Conservation (phyloP, 306 rosid species). For the apple (Malus domestica) region ASM211411v1 NC_041798.1:23126501-23127000, state of each 20-base stretch:
- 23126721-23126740: not conserved
- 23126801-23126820: not conserved
- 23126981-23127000: not conserved
- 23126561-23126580: not conserved
- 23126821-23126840: not conserved
- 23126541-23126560: not conserved
- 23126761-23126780: not conserved
- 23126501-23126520: not conserved
- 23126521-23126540: not conserved
- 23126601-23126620: not conserved
- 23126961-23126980: slow-evolving; percentile 5
- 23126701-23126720: slow-evolving; percentile 5
- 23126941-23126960: slow-evolving; percentile 1
- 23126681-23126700: slow-evolving; percentile 3
- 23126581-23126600: not conserved
- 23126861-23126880: not conserved
- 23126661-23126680: not conserved
- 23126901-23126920: slow-evolving; percentile 1
- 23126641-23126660: not conserved
- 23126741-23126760: slow-evolving; percentile 1
- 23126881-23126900: not conserved
- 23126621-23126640: not conserved
- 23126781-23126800: not conserved
- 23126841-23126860: not conserved
- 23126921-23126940: slow-evolving; percentile 1